phyloP scores from a whole-genome alignment of 257 asterid genomes.

The Solanum rostratum region DNA sequence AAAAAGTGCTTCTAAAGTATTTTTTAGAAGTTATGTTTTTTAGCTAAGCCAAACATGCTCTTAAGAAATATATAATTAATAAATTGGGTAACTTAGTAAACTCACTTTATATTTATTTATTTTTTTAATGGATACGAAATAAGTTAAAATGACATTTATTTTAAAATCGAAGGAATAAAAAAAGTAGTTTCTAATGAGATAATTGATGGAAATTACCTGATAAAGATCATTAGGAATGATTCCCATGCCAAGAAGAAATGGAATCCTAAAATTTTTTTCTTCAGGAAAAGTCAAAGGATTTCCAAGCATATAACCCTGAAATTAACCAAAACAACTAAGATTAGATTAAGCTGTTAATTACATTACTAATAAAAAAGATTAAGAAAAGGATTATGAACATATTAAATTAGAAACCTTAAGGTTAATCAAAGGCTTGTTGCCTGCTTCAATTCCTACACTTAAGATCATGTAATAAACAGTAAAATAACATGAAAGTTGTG shows the following conservation, averaged over 20 bases:
- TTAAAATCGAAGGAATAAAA: too few species aligned
- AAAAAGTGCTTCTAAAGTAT: too few species aligned
- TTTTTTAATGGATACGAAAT: too few species aligned
- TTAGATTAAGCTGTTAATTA: neutral
- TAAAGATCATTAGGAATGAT: conserved; percentile 31
- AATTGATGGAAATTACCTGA: conserved; percentile 3
- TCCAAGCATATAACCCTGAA: conserved; percentile 36
- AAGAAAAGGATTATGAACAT: neutral
- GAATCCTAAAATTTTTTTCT: conserved; percentile 17
- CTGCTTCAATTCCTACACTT: conserved; percentile 26
- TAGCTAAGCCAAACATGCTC: too few species aligned
- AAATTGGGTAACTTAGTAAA: too few species aligned
- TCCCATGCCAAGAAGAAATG: conserved; percentile 31
- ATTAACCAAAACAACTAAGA: neutral
- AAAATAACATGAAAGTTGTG: neutral
- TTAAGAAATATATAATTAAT: too few species aligned
- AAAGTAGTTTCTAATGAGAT: too few species aligned
- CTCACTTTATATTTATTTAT: too few species aligned
- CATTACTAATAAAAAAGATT: neutral
- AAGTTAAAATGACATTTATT: too few species aligned
- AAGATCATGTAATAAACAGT: neutral
- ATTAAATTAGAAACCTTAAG: conserved; percentile 17
- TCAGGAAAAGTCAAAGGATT: conserved; percentile 20
- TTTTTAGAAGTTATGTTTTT: too few species aligned
- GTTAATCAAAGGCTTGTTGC: conserved; percentile 12